phyloP scores from a whole-genome alignment of 306 rosid species.

The Carpinus fangiana region DNA sequence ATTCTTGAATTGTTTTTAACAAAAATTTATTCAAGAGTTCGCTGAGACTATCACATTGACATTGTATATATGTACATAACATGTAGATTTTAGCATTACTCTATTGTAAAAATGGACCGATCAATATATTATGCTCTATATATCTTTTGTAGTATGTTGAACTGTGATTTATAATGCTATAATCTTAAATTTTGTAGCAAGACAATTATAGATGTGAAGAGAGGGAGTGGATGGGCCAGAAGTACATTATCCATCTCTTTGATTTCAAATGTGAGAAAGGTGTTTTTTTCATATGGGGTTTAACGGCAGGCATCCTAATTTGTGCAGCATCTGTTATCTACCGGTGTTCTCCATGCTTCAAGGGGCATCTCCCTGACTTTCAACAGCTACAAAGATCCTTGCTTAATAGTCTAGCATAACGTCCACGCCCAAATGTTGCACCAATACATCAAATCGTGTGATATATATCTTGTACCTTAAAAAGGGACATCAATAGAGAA shows the following conservation, averaged over 20 bases:
- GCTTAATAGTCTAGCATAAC: background rate
- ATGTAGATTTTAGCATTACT: too few species aligned
- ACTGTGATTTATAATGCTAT: background rate
- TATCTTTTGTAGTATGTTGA: too few species aligned
- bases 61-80: too few species aligned
- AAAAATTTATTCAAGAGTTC: too few species aligned
- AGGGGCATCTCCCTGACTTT: constrained; percentile 35
- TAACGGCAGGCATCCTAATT: constrained; percentile 43
- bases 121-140: too few species aligned
- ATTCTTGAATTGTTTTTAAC: too few species aligned
- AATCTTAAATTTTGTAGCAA: constrained; percentile 17
- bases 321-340: constrained; percentile 32
- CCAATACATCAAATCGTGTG: background rate
- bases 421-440: background rate
- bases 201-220: constrained; percentile 34
- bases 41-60: too few species aligned
- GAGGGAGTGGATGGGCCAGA: constrained; percentile 43
- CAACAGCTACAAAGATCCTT: constrained; percentile 28
- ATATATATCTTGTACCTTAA: background rate
- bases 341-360: constrained; percentile 22
- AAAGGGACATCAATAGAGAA: too few species aligned
- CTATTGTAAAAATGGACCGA: too few species aligned
- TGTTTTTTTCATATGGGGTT: constrained; percentile 27
- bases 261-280: constrained; percentile 24
- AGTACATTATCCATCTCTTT: constrained; percentile 33